Evolutionary conservation across 495 filamentous ascomycete species (phyloP).

Genomic region (Chaetomium cochliodes): DNA sequence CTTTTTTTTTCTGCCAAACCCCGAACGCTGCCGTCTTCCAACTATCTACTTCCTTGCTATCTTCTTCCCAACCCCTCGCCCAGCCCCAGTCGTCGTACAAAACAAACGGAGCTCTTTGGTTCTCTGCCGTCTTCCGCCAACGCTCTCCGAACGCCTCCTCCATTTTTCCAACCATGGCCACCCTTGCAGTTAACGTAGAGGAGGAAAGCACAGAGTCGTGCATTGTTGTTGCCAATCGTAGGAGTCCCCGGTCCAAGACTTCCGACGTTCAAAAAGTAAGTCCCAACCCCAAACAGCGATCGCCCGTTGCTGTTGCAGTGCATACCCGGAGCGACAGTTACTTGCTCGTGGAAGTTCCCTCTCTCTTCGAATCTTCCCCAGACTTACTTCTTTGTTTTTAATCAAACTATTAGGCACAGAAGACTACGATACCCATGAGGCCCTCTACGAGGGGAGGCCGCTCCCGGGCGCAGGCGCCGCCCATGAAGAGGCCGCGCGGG

Average conservation of each 20-base stretch:
- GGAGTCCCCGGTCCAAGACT: not conserved
- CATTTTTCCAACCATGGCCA: not conserved
- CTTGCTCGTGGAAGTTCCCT: not conserved
- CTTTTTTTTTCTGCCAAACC: too few relatives aligned
- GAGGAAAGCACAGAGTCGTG: slow-evolving; percentile 1
- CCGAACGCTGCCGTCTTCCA: too few relatives aligned
- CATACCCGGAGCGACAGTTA: too few relatives aligned
- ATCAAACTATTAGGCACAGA: not conserved
- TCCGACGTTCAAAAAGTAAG: not conserved
- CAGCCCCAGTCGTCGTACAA: too few relatives aligned
- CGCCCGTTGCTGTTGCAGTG: too few relatives aligned
- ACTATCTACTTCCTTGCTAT: too few relatives aligned
- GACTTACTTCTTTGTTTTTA: not conserved
- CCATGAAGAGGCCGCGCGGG: slow-evolving; percentile 4
- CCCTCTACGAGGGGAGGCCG: not conserved
- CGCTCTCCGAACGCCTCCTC: not conserved
- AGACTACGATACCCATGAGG: not conserved
- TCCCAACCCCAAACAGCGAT: not conserved
- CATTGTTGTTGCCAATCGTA: not conserved
- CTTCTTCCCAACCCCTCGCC: too few relatives aligned
- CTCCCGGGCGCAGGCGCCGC: not conserved
- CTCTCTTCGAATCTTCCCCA: not conserved
- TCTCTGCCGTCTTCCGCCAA: not conserved
- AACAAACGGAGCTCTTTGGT: too few relatives aligned
- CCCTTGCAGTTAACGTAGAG: not conserved